Evolutionary conservation across 2,329 filamentous ascomycete species (phyloP).

Genomic region (Neopestalotiopsis sp.): DNA sequence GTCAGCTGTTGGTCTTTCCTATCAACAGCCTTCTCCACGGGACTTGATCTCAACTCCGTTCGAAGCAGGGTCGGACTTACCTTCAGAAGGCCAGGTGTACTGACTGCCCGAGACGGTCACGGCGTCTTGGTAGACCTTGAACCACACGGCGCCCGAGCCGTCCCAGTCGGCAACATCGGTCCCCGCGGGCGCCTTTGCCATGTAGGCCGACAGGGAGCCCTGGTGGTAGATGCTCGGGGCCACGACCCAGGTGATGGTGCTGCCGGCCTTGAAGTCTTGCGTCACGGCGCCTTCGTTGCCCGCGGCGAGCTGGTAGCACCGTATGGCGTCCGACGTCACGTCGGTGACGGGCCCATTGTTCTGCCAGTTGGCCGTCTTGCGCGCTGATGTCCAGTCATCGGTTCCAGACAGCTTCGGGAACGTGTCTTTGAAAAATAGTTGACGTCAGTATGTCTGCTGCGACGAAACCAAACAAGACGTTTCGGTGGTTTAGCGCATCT

Average conservation of each 20-base stretch:
- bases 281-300: constrained; percentile 43
- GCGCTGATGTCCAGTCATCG: constrained; percentile 38
- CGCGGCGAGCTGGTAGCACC: constrained; percentile 52
- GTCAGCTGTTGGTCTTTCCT: not conserved
- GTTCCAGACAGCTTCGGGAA: constrained; percentile 36
- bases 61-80: constrained; percentile 25
- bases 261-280: constrained; percentile 43
- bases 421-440: constrained; percentile 27
- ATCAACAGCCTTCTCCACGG: too few relatives aligned
- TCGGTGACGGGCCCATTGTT: constrained; percentile 50
- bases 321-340: constrained; percentile 51
- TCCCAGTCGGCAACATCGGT: constrained; percentile 42
- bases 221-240: constrained; percentile 44
- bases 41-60: too few relatives aligned
- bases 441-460: not conserved
- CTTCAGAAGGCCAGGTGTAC: constrained; percentile 43
- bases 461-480: too few relatives aligned
- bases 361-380: constrained; percentile 50
- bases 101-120: constrained; percentile 36
- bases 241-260: constrained; percentile 44
- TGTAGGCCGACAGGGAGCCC: constrained; percentile 45
- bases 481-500: not conserved
- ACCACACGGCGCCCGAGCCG: constrained; percentile 45
- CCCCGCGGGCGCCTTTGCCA: constrained; percentile 44
- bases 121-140: constrained; percentile 48